phyloP scores from a whole-genome alignment of 257 asterid species.

The Nicotiana sylvestris region DNA sequence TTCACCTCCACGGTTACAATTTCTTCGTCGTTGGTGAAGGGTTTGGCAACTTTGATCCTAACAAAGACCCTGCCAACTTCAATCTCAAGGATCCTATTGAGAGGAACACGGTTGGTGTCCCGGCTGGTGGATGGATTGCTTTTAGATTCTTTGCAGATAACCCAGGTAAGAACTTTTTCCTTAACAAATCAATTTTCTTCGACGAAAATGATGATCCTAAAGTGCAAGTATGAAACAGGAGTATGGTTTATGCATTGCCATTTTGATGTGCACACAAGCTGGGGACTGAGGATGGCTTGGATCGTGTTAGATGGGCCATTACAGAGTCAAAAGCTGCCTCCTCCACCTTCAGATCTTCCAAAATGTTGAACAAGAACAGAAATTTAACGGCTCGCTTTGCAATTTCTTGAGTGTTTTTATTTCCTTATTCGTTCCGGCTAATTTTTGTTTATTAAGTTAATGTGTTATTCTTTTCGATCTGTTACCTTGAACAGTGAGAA shows the following conservation, averaged over 20 bases:
- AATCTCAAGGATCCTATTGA: slow-evolving; percentile 66
- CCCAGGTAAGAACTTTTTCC: slow-evolving; percentile 32
- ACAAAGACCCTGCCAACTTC: slow-evolving; percentile 42
- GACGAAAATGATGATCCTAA: not conserved
- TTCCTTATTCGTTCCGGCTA: slow-evolving; percentile 1
- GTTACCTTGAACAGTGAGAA: not conserved
- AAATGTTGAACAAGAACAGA: slow-evolving; percentile 35
- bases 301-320: slow-evolving; percentile 45
- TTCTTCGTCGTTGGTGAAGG: slow-evolving; percentile 70
- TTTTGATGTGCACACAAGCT: slow-evolving; percentile 58
- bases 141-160: slow-evolving; percentile 65
- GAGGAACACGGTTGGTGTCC: slow-evolving; percentile 63
- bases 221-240: slow-evolving; percentile 29
- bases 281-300: slow-evolving; percentile 80
- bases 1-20: slow-evolving; percentile 69
- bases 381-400: not conserved
- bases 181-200: not conserved
- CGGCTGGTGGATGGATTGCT: slow-evolving; percentile 72
- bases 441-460: not conserved
- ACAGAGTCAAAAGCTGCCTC: slow-evolving; percentile 50
- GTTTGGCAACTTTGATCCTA: slow-evolving; percentile 48
- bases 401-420: slow-evolving; percentile 3
- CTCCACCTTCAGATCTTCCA: slow-evolving; percentile 74
- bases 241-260: slow-evolving; percentile 82
- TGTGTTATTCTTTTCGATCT: not conserved